phyloP scores from a whole-genome alignment of 2,329 filamentous ascomycete species.

The Trichoderma atroviride region DNA sequence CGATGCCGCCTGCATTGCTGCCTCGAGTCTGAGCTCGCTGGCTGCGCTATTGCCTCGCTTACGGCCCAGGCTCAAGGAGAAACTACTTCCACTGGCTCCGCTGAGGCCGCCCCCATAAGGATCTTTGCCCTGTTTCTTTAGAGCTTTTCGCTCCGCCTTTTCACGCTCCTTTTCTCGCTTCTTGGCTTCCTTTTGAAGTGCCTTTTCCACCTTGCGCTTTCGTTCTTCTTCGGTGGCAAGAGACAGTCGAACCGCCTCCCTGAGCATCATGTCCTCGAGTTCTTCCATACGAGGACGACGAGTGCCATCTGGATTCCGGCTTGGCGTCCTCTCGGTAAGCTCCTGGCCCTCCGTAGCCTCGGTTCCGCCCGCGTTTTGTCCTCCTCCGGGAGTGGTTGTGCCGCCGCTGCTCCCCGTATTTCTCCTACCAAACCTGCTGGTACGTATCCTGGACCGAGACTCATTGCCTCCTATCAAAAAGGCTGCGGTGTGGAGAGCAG shows the following conservation, averaged over 20 bases:
- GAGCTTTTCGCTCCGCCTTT: conserved; percentile 79
- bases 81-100: conserved; percentile 62
- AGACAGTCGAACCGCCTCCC: conserved; percentile 89
- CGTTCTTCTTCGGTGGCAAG: conserved; percentile 92
- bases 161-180: conserved; percentile 80
- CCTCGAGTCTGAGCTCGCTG: conserved; percentile 62
- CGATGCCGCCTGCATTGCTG: conserved; percentile 52
- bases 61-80: conserved; percentile 63
- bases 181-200: conserved; percentile 72
- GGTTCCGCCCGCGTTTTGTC: conserved; percentile 20
- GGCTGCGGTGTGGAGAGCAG: conserved; percentile 90
- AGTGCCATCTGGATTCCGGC: conserved; percentile 32
- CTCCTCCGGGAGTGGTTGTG: conserved; percentile 36
- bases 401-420: conserved; percentile 45
- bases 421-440: conserved; percentile 61
- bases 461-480: conserved; percentile 77
- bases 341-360: conserved; percentile 35
- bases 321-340: conserved; percentile 31
- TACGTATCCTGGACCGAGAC: conserved; percentile 49
- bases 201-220: conserved; percentile 70
- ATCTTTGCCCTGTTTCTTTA: conserved; percentile 59
- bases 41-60: conserved; percentile 61
- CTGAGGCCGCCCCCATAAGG: conserved; percentile 43
- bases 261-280: conserved; percentile 97
- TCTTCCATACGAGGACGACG: conserved; percentile 71